Evolutionary conservation across 225 moss, liverwort and hornwort genomes (phyloP).

Genomic region (Rhytidiadelphus loreus): DNA sequence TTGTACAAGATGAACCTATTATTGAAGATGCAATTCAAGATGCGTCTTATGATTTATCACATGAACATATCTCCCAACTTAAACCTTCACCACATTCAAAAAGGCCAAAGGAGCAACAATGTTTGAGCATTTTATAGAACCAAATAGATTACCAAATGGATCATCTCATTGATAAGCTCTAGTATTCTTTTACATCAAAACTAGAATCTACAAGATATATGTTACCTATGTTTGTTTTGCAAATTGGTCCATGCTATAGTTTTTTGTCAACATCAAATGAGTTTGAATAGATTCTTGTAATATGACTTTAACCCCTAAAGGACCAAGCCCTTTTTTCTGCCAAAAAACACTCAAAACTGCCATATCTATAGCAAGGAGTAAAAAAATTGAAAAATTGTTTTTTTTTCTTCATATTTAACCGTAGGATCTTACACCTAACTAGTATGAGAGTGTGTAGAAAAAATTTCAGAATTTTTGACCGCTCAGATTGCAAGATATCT

Average conservation of each 20-base stretch:
- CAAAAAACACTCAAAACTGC: no score
- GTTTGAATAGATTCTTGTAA: background rate
- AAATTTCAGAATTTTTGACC: no score
- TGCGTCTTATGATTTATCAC: background rate
- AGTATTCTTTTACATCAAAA: rapidly evolving
- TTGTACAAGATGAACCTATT: no score
- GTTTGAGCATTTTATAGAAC: background rate
- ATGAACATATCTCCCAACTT: background rate
- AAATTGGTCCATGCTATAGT: rapidly evolving
- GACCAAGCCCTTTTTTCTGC: no score
- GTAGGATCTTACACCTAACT: no score
- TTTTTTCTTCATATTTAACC: no score
- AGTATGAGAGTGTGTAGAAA: no score
- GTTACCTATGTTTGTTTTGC: no score
- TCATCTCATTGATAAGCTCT: background rate
- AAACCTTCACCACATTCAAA: background rate
- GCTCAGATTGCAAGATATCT: no score
- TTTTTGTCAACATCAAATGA: background rate
- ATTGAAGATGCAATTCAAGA: background rate
- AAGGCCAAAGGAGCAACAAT: background rate
- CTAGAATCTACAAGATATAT: rapidly evolving
- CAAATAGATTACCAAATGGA: background rate
- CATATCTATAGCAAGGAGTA: no score
- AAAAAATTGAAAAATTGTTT: no score
- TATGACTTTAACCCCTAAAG: background rate